Percentiles rank a stretch among this genome's conserved stretches.
These are phyloP conservation scores for Dendrothele bispora DNA, from an alignment of 768 basidiomycete genomes.

Conservation along the genomic window DNA sequence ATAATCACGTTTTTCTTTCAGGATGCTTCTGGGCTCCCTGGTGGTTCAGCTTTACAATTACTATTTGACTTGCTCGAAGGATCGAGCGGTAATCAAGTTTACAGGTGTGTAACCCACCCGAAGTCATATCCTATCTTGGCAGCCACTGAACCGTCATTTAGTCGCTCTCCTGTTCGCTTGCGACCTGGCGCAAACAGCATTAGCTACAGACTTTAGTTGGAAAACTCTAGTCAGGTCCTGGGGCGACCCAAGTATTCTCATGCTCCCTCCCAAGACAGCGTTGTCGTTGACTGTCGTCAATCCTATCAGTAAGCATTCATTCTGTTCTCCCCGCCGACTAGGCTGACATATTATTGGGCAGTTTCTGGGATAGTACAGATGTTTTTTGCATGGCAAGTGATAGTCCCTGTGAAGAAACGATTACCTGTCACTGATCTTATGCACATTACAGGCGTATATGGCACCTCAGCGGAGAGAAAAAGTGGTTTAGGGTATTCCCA, in stretches of 20 bases:
- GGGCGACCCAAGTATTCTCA: constrained; percentile 15
- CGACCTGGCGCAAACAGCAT: constrained; percentile 18
- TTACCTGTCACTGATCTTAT: background rate
- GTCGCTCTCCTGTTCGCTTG: constrained; percentile 12
- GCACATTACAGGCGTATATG: background rate
- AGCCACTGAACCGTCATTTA: background rate
- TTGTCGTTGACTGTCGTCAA: constrained; percentile 12
- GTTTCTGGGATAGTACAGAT: constrained; percentile 18
- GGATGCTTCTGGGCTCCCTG: constrained; percentile 1
- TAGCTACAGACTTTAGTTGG: constrained; percentile 19
- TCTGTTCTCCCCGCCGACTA: background rate
- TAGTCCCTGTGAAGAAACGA: background rate
- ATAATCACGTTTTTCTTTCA: too few species aligned
- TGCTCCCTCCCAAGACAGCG: constrained; percentile 13
- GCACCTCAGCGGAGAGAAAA: constrained; percentile 3
- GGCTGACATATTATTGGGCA: too few species aligned
- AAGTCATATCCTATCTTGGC: background rate
- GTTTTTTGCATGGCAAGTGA: constrained; percentile 22
- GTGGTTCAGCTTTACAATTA: constrained; percentile 3
- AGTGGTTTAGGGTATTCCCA: background rate
- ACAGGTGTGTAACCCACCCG: constrained; percentile 10
- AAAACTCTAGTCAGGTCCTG: constrained; percentile 16
- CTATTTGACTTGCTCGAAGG: constrained; percentile 5
- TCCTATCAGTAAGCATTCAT: constrained; percentile 10
- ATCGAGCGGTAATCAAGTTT: constrained; percentile 6